A percentile compares a stretch with the other conserved stretches of the same genome.
Conservation (phyloP, 805 yeast genomes). For the Saturnispora dispora region DNA sequence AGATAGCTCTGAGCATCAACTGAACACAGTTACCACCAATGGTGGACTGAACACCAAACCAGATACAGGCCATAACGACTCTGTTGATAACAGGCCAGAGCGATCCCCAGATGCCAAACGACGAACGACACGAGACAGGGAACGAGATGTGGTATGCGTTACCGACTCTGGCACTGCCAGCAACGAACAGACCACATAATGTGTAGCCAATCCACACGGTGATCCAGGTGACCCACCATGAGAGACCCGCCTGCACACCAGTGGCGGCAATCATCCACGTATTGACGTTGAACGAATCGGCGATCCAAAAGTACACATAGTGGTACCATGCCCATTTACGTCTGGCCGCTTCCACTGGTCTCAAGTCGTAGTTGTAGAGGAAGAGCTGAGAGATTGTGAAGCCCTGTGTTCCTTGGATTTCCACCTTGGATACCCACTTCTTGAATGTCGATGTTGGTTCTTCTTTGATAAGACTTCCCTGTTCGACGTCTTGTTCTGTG, state of each 20-base stretch:
- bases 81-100: slow-evolving; percentile 85
- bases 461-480: neutral
- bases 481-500: neutral
- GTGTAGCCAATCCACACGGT: slow-evolving; percentile 81
- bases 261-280: slow-evolving; percentile 91
- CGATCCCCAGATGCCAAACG: slow-evolving; percentile 83
- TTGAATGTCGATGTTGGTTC: neutral
- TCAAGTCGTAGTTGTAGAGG: slow-evolving; percentile 63
- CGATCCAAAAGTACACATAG: slow-evolving; percentile 74
- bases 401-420: slow-evolving; percentile 24
- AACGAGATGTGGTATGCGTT: slow-evolving; percentile 73
- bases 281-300: slow-evolving; percentile 82
- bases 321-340: slow-evolving; percentile 84
- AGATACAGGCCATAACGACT: slow-evolving; percentile 67
- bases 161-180: slow-evolving; percentile 69
- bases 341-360: slow-evolving; percentile 66
- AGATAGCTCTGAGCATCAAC: slow-evolving; percentile 67
- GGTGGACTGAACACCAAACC: slow-evolving; percentile 85
- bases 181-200: slow-evolving; percentile 60
- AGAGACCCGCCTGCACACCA: slow-evolving; percentile 65
- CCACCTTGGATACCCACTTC: slow-evolving; percentile 11
- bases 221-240: slow-evolving; percentile 90
- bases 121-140: slow-evolving; percentile 72
- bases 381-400: slow-evolving; percentile 53
- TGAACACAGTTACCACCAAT: slow-evolving; percentile 79